Evolutionary conservation across 2,329 filamentous ascomycete species (phyloP).

Genomic region (Helicocarpus griseus): DNA sequence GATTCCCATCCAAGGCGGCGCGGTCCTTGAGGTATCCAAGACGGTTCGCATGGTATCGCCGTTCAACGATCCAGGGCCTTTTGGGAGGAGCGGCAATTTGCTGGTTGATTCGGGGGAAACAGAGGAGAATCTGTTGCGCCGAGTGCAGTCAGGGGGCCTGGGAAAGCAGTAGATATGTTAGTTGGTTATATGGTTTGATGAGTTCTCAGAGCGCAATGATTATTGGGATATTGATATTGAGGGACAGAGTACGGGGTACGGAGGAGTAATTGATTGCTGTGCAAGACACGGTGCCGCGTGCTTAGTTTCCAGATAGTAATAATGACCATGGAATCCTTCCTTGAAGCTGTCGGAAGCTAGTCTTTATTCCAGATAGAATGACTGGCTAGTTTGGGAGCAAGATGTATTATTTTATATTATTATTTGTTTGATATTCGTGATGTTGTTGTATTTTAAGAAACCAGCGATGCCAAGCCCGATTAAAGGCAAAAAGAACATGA

Average conservation of each 20-base stretch:
- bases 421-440: too few relatives aligned
- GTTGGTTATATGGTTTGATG: too few relatives aligned
- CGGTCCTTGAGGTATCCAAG: constrained; percentile 48
- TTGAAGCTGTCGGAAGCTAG: too few relatives aligned
- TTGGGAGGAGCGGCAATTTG: constrained; percentile 36
- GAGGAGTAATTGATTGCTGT: too few relatives aligned
- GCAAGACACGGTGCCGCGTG: too few relatives aligned
- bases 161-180: constrained; percentile 22
- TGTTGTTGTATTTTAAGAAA: neutral
- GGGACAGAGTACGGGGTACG: too few relatives aligned
- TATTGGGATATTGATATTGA: neutral
- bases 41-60: constrained; percentile 42
- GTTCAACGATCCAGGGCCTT: constrained; percentile 46
- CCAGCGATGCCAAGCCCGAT: neutral
- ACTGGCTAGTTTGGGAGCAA: too few relatives aligned
- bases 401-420: too few relatives aligned
- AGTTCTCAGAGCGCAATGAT: neutral
- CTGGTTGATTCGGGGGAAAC: constrained; percentile 32
- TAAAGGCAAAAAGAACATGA: neutral
- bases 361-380: too few relatives aligned
- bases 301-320: too few relatives aligned
- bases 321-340: too few relatives aligned
- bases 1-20: constrained; percentile 37
- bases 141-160: constrained; percentile 42
- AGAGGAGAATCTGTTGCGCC: constrained; percentile 41